phyloP scores from a whole-genome alignment of 2,329 filamentous ascomycete genomes.

The Chalara sp. region DNA sequence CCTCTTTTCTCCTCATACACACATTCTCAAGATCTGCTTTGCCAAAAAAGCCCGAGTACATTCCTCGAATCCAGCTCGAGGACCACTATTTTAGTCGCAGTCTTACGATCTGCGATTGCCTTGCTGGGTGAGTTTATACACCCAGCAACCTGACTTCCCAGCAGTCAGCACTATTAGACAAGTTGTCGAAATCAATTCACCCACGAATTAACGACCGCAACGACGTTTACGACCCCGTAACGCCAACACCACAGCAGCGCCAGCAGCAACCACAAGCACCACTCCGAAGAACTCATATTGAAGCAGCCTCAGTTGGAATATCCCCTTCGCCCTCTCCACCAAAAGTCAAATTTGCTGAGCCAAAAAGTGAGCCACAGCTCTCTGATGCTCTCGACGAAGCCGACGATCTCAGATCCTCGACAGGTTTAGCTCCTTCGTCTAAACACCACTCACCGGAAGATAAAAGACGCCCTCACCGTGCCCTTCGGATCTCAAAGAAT shows the following conservation, averaged over 20 bases:
- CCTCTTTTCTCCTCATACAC: no score
- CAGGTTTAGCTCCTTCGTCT: conserved; percentile 15
- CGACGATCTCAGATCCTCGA: conserved; percentile 17
- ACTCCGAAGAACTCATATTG: conserved; percentile 24
- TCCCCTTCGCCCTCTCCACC: conserved; percentile 23
- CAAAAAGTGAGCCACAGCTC: conserved; percentile 9
- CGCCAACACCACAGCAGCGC: conserved; percentile 22
- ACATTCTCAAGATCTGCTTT: no score
- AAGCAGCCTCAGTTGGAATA: conserved; percentile 27
- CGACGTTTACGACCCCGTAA: conserved; percentile 27
- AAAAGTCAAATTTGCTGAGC: conserved; percentile 17
- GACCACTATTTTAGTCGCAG: no score
- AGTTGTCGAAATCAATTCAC: conserved; percentile 23
- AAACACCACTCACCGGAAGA: conserved; percentile 16
- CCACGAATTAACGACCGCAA: conserved; percentile 27
- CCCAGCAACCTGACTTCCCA: not conserved
- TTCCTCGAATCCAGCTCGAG: no score
- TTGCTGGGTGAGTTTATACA: no score
- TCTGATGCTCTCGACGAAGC: conserved; percentile 22
- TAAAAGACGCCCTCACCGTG: conserved; percentile 37
- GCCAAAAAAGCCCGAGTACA: no score
- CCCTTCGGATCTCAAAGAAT: conserved; percentile 66
- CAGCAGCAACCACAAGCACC: conserved; percentile 21
- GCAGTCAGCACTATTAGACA: conserved; percentile 15
- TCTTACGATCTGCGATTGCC: no score